Evolutionary conservation across 75 land plant species (phyloP).

Genomic region (Chamaecyparis obtusa): DNA sequence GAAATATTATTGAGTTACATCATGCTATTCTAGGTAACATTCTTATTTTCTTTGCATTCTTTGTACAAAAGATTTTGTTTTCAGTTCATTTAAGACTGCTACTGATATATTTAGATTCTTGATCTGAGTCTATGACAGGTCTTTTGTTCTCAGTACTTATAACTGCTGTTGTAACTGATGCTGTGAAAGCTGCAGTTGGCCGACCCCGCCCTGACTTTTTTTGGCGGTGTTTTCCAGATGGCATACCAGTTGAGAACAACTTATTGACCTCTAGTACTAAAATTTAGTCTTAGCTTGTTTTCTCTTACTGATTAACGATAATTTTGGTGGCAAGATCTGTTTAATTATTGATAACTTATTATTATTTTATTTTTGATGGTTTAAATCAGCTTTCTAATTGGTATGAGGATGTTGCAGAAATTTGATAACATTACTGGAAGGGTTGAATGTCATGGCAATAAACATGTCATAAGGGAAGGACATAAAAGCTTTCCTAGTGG

Average conservation of each 20-base stretch:
- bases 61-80: background rate
- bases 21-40: conserved; percentile 45
- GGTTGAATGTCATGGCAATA: conserved; percentile 60
- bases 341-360: background rate
- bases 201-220: conserved; percentile 86
- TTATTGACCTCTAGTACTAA: background rate
- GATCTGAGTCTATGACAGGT: conserved; percentile 31
- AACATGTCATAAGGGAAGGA: conserved; percentile 57
- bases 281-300: background rate
- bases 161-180: conserved; percentile 78
- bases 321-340: background rate
- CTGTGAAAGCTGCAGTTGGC: conserved; percentile 76
- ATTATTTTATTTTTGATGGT: background rate
- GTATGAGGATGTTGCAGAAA: conserved; percentile 27
- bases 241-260: conserved; percentile 31
- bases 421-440: conserved; percentile 39
- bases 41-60: background rate
- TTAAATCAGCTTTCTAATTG: background rate
- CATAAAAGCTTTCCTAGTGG: conserved; percentile 78
- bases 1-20: conserved; percentile 38
- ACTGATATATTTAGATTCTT: background rate
- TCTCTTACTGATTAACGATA: background rate
- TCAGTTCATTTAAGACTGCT: background rate
- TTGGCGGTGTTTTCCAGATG: conserved; percentile 86
- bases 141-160: conserved; percentile 66